Evolutionary conservation across 345 rosid species (phyloP).

Genomic region (Cochlearia excelsa): DNA sequence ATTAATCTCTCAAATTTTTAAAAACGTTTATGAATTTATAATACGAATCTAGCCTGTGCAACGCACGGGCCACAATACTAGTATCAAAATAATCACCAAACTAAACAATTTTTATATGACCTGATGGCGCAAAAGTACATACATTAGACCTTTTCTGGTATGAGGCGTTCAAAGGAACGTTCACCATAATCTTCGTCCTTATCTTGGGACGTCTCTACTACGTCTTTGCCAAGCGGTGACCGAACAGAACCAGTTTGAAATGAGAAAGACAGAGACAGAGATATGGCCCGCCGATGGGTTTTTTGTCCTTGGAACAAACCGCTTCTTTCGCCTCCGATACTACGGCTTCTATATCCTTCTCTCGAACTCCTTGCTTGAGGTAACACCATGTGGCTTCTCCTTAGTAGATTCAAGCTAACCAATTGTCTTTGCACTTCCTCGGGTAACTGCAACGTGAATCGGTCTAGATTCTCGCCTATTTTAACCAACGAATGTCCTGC

Average conservation of each 20-base stretch:
- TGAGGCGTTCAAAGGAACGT: slow-evolving; percentile 26
- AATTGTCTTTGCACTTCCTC: slow-evolving; percentile 47
- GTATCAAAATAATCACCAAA: too few relatives aligned
- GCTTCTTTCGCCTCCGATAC: slow-evolving; percentile 16
- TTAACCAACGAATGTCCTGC: slow-evolving; percentile 60
- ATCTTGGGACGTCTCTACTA: slow-evolving; percentile 8
- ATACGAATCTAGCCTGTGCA: too few relatives aligned
- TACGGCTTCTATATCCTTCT: slow-evolving; percentile 46
- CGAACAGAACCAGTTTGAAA: slow-evolving; percentile 16
- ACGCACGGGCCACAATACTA: too few relatives aligned
- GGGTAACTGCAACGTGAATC: slow-evolving; percentile 67
- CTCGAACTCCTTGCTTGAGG: slow-evolving; percentile 56
- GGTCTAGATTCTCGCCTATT: slow-evolving; percentile 48
- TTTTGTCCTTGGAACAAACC: slow-evolving; percentile 6
- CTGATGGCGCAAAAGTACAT: not conserved
- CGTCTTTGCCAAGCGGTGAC: slow-evolving; percentile 5
- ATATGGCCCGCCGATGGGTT: not conserved
- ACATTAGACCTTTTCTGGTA: slow-evolving; percentile 24
- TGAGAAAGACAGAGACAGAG: slow-evolving; percentile 21
- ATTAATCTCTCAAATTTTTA: too few relatives aligned
- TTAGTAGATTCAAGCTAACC: slow-evolving; percentile 28
- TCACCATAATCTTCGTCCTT: slow-evolving; percentile 22
- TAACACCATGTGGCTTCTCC: slow-evolving; percentile 50
- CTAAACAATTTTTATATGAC: too few relatives aligned
- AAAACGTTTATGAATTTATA: too few relatives aligned